Evolutionary conservation across 75 land plant genomes (phyloP), one percentile per base, ranked within the genome.

Genomic region (Isoetes taiwanensis): DNA sequence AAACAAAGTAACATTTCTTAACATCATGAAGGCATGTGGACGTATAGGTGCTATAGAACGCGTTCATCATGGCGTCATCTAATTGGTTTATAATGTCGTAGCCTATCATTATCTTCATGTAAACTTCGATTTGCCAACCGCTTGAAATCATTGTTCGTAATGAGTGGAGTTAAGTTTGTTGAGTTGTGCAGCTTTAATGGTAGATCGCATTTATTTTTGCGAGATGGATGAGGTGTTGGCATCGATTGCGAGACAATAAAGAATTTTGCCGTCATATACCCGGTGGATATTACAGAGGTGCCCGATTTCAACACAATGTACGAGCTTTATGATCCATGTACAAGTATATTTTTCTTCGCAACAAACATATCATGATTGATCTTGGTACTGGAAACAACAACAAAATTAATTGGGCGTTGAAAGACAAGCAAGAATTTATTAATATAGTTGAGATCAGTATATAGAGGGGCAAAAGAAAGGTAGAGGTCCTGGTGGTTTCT

Each of bases 301-400:
- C 50, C 50, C 8, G 50, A 46, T 46, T 46, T 46, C 50, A 46
- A 46, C 50, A 46, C 50, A 19, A 46, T 46, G 50, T 46, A 46
- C 50, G 50, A 46, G 50, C 50, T 46, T 8, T 46, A 46, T 23
- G 50, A 46, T 16, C 50, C 50, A 6, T 46, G 50, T 46, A 46
- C 50, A 3, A 23, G 16, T 6, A 46, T 46, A 23, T 46, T 46
- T 23, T 46, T 46, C 50, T 46, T 46, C 50, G 50, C 16, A 46
- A 46, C 50, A 46, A 46, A 23, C 50, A 46, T 23, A 46, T 46
- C 6, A 46, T 46, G 50, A 46, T 46, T 23, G 50, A 46, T 23
- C 16, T 46, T 6, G 50, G 50, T n/a, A 46, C 50, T 8, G 50
- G 50, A 5, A 46, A 46, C 50, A 46, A 46, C 50, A 46, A 46